phyloP scores from a whole-genome alignment of 108 stramenopile genomes.

The Mediolabrus comicus region DNA sequence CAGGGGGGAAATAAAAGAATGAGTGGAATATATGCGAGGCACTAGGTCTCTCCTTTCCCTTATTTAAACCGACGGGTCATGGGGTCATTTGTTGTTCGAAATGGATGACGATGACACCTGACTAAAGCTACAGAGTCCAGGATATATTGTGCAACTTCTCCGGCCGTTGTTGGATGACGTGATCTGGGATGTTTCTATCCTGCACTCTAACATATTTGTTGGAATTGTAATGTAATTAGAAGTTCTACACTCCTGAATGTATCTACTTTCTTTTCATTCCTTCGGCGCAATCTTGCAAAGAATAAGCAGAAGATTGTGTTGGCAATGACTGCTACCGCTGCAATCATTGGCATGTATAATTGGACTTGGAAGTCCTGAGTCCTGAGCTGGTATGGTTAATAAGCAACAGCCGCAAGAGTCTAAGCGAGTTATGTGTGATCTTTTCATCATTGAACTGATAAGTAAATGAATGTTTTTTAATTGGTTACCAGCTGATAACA shows the following conservation, averaged over 20 bases:
- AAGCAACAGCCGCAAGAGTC: too few relatives aligned
- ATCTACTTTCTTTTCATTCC: too few relatives aligned
- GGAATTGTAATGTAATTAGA: too few relatives aligned
- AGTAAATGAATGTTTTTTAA: too few relatives aligned
- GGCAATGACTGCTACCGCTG: neutral
- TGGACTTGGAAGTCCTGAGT: too few relatives aligned
- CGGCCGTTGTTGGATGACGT: slow-evolving; percentile 2
- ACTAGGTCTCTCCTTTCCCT: neutral
- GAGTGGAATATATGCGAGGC: neutral
- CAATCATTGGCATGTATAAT: neutral
- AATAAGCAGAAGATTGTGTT: neutral
- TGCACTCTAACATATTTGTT: neutral
- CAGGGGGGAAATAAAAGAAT: neutral
- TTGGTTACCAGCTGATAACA: too few relatives aligned
- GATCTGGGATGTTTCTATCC: neutral
- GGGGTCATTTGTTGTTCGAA: neutral
- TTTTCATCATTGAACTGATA: too few relatives aligned
- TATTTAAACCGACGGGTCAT: neutral
- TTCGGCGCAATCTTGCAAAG: neutral
- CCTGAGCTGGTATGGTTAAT: too few relatives aligned
- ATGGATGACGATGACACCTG: neutral
- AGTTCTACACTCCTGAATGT: too few relatives aligned
- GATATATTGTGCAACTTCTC: neutral
- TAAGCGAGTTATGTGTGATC: too few relatives aligned
- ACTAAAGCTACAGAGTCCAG: neutral